Evolutionary conservation across 306 rosid genomes (phyloP), one percentile per base, ranked within the genome.

Genomic region (peach (Prunus persica)): DNA sequence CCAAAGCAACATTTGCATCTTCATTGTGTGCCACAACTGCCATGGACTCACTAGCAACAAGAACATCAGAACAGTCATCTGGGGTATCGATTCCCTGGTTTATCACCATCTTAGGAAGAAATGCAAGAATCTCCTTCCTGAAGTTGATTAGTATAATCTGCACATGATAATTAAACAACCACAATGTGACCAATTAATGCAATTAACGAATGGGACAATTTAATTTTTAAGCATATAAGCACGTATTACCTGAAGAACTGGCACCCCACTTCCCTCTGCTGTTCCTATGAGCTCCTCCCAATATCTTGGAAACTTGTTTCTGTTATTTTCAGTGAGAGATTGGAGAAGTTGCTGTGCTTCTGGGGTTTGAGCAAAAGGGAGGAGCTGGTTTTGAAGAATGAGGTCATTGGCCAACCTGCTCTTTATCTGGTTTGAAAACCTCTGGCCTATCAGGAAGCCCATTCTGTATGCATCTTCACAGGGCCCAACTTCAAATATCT

Each of bases 21-120:
- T 95, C 98, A n/a, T 95, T 92, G 86, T 91, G 98, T 8, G 88
- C 97, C 25, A 84, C 98, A 79, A 87, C 28, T 24, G 97, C 96
- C 90, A 89, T 81, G 83, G 91, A 80, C 38, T 90, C 93, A 12
- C 78, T 70, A 46, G 88, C 87, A 75, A 90, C 85, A 75, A 92
- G 90, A 85, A 92, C 82, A 89, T 83, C 88, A 10, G 97, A 95
- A 75, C 98, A 92, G 67, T 92, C 97, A 79, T 89, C 93, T 2
- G 84, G 15, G 28, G 83, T 58, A 70, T 87, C 87, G 1, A 11
- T 82, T 15, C 13, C 64, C 20, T 20, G 41, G 78, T 9, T 47
- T n/a, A 52, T 73, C 34, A 9, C 71, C 28, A 24, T 84, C 74
- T 89, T 85, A 1, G 89, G 93, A 80, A 90, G 79, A 86, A 95